Evolutionary conservation across 2,329 filamentous ascomycete genomes (phyloP).

Genomic region (Colletotrichum sublineola): DNA sequence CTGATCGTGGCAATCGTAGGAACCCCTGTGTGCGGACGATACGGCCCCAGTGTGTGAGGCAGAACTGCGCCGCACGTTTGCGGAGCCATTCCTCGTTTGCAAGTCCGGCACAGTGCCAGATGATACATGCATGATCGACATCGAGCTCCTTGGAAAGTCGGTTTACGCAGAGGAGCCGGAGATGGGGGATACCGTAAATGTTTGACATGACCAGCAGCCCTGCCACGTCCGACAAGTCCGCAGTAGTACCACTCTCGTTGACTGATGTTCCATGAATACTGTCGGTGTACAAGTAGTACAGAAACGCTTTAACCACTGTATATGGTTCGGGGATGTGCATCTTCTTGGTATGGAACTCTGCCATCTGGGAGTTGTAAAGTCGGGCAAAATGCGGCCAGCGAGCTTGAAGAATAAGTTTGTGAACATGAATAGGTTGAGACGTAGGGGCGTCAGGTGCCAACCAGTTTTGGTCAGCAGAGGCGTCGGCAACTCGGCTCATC

Average conservation of each 20-base stretch:
- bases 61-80: conserved; percentile 88
- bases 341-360: conserved; percentile 95
- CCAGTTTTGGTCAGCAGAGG: conserved; percentile 65
- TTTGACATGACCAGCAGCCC: conserved; percentile 98
- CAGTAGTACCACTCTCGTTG: conserved; percentile 77
- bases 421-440: conserved; percentile 90
- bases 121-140: conserved; percentile 92
- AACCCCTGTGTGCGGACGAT: conserved; percentile 93
- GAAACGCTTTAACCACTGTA: conserved; percentile 90
- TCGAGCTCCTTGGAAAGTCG: conserved; percentile 91
- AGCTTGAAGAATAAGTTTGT: conserved; percentile 92
- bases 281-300: conserved; percentile 97
- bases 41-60: conserved; percentile 93
- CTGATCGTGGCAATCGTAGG: conserved; percentile 80
- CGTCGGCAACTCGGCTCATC: conserved; percentile 61
- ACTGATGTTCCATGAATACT: conserved; percentile 75
- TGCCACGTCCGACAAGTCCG: conserved; percentile 85
- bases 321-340: conserved; percentile 99
- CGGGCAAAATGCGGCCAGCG: conserved; percentile 97
- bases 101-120: conserved; percentile 93
- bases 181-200: conserved; percentile 95
- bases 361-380: conserved; percentile 94
- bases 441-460: conserved; percentile 73
- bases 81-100: conserved; percentile 95
- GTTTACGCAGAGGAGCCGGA: conserved; percentile 91